These are phyloP conservation scores for Gossypioides kirkii DNA, from an alignment of 345 rosid genomes.

Conservation along the genomic window DNA sequence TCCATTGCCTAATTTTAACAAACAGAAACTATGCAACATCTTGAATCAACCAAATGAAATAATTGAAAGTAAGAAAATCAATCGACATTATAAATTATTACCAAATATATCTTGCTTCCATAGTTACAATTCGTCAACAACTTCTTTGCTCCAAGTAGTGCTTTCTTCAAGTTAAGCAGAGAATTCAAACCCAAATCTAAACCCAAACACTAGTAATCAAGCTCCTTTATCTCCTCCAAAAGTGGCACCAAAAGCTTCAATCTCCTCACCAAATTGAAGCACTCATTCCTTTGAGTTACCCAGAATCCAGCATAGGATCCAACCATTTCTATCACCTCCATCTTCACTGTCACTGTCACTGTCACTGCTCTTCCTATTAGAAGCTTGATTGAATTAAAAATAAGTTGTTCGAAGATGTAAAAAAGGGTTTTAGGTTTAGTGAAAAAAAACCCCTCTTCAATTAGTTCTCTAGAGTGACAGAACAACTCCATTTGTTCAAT, in stretches of 20 bases:
- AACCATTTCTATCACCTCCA: constrained; percentile 35
- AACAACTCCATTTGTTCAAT: too few relatives aligned
- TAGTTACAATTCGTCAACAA: constrained; percentile 46
- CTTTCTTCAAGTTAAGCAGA: constrained; percentile 34
- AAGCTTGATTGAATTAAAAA: too few relatives aligned
- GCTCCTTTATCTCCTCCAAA: constrained; percentile 46
- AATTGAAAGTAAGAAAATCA: neutral
- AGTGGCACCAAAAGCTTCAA: constrained; percentile 56
- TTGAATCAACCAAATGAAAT: neutral
- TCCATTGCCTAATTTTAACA: constrained; percentile 44
- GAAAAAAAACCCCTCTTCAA: too few relatives aligned
- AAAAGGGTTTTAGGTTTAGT: too few relatives aligned
- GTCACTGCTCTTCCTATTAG: too few relatives aligned
- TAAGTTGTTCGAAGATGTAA: too few relatives aligned
- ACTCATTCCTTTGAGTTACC: constrained; percentile 51
- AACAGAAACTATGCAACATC: neutral
- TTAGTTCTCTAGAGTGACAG: too few relatives aligned
- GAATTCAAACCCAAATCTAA: constrained; percentile 19
- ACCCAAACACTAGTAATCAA: constrained; percentile 7
- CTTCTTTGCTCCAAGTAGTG: constrained; percentile 43
- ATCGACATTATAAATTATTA: constrained; percentile 2
- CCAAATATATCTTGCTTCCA: constrained; percentile 68
- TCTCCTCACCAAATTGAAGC: constrained; percentile 51
- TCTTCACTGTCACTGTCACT: too few relatives aligned
- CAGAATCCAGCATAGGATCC: constrained; percentile 39